Conservation (phyloP, 2,329 filamentous ascomycete genomes). For the Apiospora hydei region DNA sequence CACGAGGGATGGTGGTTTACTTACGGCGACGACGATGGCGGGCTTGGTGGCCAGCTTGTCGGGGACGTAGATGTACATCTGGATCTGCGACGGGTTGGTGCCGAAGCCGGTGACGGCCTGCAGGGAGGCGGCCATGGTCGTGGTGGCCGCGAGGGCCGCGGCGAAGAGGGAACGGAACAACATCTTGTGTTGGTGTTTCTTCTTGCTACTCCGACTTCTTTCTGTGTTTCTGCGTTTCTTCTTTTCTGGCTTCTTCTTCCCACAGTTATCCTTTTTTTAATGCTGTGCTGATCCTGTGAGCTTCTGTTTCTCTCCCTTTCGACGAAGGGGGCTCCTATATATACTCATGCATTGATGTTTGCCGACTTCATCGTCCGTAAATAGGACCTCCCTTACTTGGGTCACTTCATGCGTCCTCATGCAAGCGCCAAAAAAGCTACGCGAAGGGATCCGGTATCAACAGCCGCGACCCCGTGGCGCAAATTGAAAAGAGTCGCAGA, state of each 20-base stretch:
- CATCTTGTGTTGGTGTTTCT: slow-evolving; percentile 5
- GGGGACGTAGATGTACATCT: slow-evolving; percentile 55
- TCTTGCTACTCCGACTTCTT: not conserved
- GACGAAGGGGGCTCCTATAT: not conserved
- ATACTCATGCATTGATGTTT: not conserved
- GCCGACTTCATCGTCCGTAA: not conserved
- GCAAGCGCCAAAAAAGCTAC: not conserved
- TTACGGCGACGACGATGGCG: slow-evolving; percentile 36
- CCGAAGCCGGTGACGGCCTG: slow-evolving; percentile 50
- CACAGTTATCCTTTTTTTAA: not conserved
- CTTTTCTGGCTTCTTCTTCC: not conserved
- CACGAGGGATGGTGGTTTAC: not conserved
- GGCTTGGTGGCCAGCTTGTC: slow-evolving; percentile 43
- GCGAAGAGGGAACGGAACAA: slow-evolving; percentile 35
- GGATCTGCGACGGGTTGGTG: slow-evolving; percentile 49
- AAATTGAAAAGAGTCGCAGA: slow-evolving; percentile 15
- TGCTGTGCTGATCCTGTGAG: not conserved
- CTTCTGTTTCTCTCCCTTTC: not conserved
- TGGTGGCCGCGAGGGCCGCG: slow-evolving; percentile 23
- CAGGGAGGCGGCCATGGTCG: slow-evolving; percentile 25
- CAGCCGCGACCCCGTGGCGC: not conserved
- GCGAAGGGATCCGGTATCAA: slow-evolving; percentile 8
- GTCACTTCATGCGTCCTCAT: not conserved
- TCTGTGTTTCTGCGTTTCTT: not conserved
- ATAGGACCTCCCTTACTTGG: not conserved